Evolutionary conservation across 352 stramenopile species (phyloP), one percentile per base, ranked within the genome.

Genomic region (Plasmopara viticola): DNA sequence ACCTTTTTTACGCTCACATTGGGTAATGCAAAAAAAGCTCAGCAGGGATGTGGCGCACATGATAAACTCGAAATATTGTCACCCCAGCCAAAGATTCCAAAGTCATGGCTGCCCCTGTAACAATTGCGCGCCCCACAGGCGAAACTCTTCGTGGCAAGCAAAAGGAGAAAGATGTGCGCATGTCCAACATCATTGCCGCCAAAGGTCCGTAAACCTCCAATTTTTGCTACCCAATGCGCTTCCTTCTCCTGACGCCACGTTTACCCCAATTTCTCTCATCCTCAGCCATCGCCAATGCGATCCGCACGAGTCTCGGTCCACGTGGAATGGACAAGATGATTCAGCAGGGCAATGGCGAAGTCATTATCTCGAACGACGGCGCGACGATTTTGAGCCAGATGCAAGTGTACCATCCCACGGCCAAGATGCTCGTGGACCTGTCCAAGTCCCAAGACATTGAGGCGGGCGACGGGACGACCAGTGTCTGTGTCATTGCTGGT

Each of bases 301-400:
- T 99, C 61, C 89, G 96, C 51, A 99, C 97, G 53, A 98, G 90
- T 53, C 79, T 99, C 18, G 97, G 97, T 0, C 97, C 97, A 9
- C 87, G 95, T 17, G 97, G 97, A 42, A 99, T 99, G 96, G 97
- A 99, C 86, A 99, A 99, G 83, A 98, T 99, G 76, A 98, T 99
- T 68, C 90, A 98, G 70, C 85, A 97, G 48, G 84, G 86, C 51
- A 94, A 98, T 61, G 96, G 96, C 47, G 96, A 99, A 65, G 97
- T 99, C 41, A 87, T 99, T 46, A 99, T 99, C 64, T 98, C 92
- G 37, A 99, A 99, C 75, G 97, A 99, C 68, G 96, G 97, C 45
- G 97, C 97, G n/a, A 99, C 97, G 9, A 99, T 99, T 70, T 66
- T 99, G 17, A 95, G 78, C 57, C 96, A 99, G 66, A 98, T 99